Base-by-base conservation (phyloP, 1,284 basidiomycete genomes). In the Lignosus rhinocerotis region DNA sequence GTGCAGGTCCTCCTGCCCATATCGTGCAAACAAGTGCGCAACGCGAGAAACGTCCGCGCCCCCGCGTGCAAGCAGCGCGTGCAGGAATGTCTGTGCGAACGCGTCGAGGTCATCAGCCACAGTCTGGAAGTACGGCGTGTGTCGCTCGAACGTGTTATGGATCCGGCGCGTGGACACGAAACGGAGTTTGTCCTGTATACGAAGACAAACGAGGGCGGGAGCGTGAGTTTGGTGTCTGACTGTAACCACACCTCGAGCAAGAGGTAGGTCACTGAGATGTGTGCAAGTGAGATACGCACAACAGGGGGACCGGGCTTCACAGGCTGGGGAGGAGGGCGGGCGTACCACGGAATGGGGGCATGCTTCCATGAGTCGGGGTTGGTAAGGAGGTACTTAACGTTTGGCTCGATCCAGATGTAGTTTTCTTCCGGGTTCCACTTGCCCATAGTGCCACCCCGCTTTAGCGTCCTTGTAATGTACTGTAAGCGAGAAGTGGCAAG, bases 101-200 rank as follows among this genome's bases (percentile, higher is more conserved):
- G 59, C 53, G 59, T 60, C 59, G 43, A 60, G 59, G 51, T 60
- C 59, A 51, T 60, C 59, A 1, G 46, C 59, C 19, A 54, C 51
- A 21, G 51, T 54, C 38, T 56, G 59, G 8, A 1, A 17, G 42
- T 44, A 60, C 3, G 38, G 47, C 6, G 2, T 6, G 36, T 3
- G 10, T 7, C 16, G 11, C 1, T 25, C 1, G n/a, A 51, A 48
- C 32, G 59, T 47, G 55, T 56, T 47, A 7, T 54, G 51, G 5
- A 60, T 55, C 3, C 44, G 30, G 4, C 59, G 55, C 6, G 55
- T 47, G 0, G 59, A 55, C 11, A 54, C 43, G 42, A 56, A 60
- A 33, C 59, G 59, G 9, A 60, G 39, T 32, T 56, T 56, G 43
- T 60, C 59, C 59, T 60, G 25, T 0, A 16, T 17, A 8, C 12